Percentiles rank a stretch among this genome's conserved stretches.
These are phyloP conservation scores for Daldinia concentrica DNA, from an alignment of 495 filamentous ascomycete genomes.

Conservation along the genomic window DNA sequence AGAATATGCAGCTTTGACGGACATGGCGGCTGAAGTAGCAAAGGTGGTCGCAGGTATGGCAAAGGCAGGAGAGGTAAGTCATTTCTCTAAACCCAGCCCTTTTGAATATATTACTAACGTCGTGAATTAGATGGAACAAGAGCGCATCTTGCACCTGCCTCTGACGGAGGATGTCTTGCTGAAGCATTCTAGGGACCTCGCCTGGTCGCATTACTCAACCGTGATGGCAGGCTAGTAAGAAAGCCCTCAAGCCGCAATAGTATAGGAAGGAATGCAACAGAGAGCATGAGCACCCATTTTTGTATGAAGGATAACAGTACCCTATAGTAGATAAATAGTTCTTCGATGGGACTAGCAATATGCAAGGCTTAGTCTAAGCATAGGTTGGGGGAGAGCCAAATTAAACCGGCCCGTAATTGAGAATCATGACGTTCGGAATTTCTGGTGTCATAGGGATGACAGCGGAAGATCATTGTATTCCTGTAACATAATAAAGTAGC, in stretches of 20 bases:
- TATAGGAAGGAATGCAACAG: not conserved
- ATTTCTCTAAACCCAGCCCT: conserved; percentile 36
- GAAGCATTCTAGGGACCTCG: conserved; percentile 72
- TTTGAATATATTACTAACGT: conserved; percentile 20
- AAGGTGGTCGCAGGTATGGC: conserved; percentile 68
- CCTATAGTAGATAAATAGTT: conserved; percentile 36
- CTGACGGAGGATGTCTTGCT: conserved; percentile 76
- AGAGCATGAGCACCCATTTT: not conserved
- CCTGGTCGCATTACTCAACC: conserved; percentile 68
- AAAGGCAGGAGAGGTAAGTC: conserved; percentile 62
- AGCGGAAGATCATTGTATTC: conserved; percentile 13
- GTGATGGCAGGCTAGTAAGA: conserved; percentile 41
- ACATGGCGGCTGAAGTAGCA: conserved; percentile 79
- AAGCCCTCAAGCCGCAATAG: not conserved
- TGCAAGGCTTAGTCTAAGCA: not conserved
- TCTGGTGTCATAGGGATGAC: conserved; percentile 6
- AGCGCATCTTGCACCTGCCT: conserved; percentile 70
- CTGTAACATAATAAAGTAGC: conserved; percentile 37
- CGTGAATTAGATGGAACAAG: conserved; percentile 50
- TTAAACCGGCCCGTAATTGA: conserved; percentile 1
- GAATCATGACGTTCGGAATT: conserved; percentile 5
- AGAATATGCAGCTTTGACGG: conserved; percentile 72
- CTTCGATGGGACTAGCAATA: not conserved
- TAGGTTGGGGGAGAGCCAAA: not conserved
- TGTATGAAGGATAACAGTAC: not conserved